Base-by-base conservation (phyloP, 139 green algal genomes). In the Raphidocelis subcapitata region DNA sequence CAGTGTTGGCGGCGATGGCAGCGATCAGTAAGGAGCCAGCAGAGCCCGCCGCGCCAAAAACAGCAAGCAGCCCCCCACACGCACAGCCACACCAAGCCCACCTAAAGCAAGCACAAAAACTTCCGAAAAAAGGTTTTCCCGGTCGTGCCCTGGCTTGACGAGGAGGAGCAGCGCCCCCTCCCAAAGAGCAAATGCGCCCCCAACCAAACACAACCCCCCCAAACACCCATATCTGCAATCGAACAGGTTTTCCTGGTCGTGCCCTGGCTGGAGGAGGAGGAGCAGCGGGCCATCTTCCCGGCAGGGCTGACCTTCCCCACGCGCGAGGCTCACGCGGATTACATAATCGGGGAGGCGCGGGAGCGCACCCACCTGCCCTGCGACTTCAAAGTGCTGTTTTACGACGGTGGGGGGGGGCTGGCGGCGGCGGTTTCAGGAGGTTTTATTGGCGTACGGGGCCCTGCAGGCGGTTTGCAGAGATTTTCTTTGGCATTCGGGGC, bases 351-450 rank as follows among this genome's bases (percentile, higher is more conserved):
- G 1, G 72, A 91, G 91, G 31, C 88, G 92, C 65, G 73, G 83
- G 26, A 84, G 85, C 51, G 78, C 47, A 77, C 62, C 2, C 46
- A 51, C 12, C 35, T 77, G 51, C 62, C 72, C 2, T 77, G 72
- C 26, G 23, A 96, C 72, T 96, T 98, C 81, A 89, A 84, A 63
- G 75, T 98, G 35, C 80, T 73, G 18, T 98, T 96, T 72, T 96
- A 97, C 69, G 84, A 84, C 3, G 86, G 82, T 24, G 81, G 91
- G 61, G 98, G 94, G 32, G 52, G 76, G 24, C 35, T 31, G 29
- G 29, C 8, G n/a, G n/a, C 10, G 55, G 14, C 8, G 55, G 55
- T 15, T 8, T 8, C 10, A 31, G 8, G 55, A 16, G 24, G 26
- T 29, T 31, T 29, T 12, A 35, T 62, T 8, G 55, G 55, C 10